Conservation (phyloP, 345 rosid species). For the Leavenworthia alabamica region DNA sequence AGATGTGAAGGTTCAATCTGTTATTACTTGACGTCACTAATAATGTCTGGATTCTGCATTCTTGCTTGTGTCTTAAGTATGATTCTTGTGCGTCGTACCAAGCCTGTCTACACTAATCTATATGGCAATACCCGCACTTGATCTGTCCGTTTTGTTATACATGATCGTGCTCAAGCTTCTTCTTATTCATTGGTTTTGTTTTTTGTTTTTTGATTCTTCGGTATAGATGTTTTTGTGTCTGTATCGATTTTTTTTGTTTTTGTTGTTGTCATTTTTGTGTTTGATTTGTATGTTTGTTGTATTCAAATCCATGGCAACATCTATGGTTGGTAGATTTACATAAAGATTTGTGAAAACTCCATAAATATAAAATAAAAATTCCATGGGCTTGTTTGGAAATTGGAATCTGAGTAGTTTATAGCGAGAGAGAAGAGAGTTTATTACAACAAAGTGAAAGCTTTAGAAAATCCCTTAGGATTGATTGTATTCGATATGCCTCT, state of each 20-base stretch:
- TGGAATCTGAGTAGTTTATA: background rate
- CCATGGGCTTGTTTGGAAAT: background rate
- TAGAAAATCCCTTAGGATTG: too few relatives aligned
- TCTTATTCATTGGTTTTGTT: too few relatives aligned
- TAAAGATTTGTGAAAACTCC: constrained; percentile 2
- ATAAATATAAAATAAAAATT: background rate
- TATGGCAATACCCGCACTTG: constrained; percentile 59
- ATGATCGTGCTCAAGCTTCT: constrained; percentile 18
- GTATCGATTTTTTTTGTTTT: constrained; percentile 19
- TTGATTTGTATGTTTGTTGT: constrained; percentile 7
- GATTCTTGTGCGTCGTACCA: constrained; percentile 86
- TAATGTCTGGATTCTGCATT: constrained; percentile 87
- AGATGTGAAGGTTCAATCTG: constrained; percentile 79
- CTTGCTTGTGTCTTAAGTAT: constrained; percentile 63
- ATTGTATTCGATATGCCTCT: too few relatives aligned
- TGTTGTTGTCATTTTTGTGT: constrained; percentile 11
- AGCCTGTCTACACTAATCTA: constrained; percentile 62
- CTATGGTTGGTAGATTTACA: constrained; percentile 8
- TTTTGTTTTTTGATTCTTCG: constrained; percentile 22
- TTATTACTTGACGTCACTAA: constrained; percentile 86
- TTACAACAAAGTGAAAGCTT: too few relatives aligned
- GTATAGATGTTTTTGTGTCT: constrained; percentile 15
- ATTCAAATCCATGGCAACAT: constrained; percentile 15
- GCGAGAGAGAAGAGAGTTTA: too few relatives aligned
- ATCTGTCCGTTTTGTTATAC: background rate